These are phyloP conservation scores for Penicillium paradoxum DNA, from an alignment of 495 filamentous ascomycete species.

Conservation along the genomic window DNA sequence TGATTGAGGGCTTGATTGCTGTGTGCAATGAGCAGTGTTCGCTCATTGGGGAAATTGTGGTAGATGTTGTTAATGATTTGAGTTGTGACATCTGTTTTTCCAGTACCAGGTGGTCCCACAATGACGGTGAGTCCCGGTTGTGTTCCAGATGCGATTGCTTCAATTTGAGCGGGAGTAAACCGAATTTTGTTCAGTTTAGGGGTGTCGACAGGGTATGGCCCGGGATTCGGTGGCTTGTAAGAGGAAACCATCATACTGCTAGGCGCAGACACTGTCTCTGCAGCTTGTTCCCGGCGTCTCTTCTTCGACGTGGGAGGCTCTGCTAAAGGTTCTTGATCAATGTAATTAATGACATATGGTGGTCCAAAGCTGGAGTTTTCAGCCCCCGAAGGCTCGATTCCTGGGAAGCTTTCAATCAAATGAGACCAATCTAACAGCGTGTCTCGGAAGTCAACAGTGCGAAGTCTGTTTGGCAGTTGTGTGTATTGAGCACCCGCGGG, in stretches of 20 bases:
- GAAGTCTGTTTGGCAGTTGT: conserved; percentile 70
- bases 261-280: conserved; percentile 53
- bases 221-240: conserved; percentile 85
- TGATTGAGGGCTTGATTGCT: conserved; percentile 98
- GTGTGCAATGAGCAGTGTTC: conserved; percentile 90
- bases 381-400: conserved; percentile 69
- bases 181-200: conserved; percentile 78
- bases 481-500: conserved; percentile 83
- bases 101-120: conserved; percentile 92
- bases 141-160: conserved; percentile 88
- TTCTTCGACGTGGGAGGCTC: conserved; percentile 66
- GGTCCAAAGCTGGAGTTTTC: conserved; percentile 72
- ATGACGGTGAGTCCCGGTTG: conserved; percentile 94
- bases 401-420: conserved; percentile 79
- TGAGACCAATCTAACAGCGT: conserved; percentile 96
- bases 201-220: conserved; percentile 85
- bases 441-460: conserved; percentile 81
- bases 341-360: conserved; percentile 74
- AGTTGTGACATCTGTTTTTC: conserved; percentile 96
- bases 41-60: conserved; percentile 90
- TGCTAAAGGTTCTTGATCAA: conserved; percentile 43
- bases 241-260: conserved; percentile 78
- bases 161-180: conserved; percentile 87
- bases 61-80: conserved; percentile 99
- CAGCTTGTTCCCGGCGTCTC: conserved; percentile 67